Percentiles rank a stretch among this genome's conserved stretches.
Evolutionary conservation across 352 stramenopile species (phyloP).

Genomic region (Pythium rishiriense): DNA sequence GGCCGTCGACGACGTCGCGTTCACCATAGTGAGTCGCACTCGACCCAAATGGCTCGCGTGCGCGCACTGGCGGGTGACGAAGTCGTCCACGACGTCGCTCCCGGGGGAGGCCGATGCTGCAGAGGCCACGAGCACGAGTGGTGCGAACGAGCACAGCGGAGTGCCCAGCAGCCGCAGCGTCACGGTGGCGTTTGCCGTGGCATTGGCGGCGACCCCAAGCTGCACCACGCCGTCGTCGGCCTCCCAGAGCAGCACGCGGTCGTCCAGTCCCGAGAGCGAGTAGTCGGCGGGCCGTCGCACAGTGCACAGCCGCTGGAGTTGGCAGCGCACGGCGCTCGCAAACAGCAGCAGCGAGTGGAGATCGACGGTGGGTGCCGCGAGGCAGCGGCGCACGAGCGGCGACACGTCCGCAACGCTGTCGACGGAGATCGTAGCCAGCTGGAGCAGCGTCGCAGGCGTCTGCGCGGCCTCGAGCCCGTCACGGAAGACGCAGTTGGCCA

Average conservation of each 20-base stretch:
- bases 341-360: slow-evolving; percentile 46
- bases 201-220: background rate
- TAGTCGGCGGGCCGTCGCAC: slow-evolving; percentile 29
- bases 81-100: slow-evolving; percentile 30
- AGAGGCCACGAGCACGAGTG: slow-evolving; percentile 23
- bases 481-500: slow-evolving; percentile 41
- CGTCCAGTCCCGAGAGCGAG: slow-evolving; percentile 27
- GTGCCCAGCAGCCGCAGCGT: slow-evolving; percentile 33
- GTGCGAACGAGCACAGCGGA: slow-evolving; percentile 43
- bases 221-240: slow-evolving; percentile 28
- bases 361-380: slow-evolving; percentile 21
- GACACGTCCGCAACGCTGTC: slow-evolving; percentile 34
- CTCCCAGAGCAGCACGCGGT: slow-evolving; percentile 50
- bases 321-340: slow-evolving; percentile 49
- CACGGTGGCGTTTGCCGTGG: slow-evolving; percentile 13
- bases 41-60: slow-evolving; percentile 51
- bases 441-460: slow-evolving; percentile 25
- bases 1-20: background rate
- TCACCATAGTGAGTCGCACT: slow-evolving; percentile 9
- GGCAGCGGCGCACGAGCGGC: slow-evolving; percentile 35
- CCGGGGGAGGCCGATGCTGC: slow-evolving; percentile 16
- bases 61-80: slow-evolving; percentile 36
- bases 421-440: slow-evolving; percentile 10
- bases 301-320: slow-evolving; percentile 48
- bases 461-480: slow-evolving; percentile 30